Base-by-base conservation (phyloP, 441 rosid genomes). In the Geranium incanum region DNA sequence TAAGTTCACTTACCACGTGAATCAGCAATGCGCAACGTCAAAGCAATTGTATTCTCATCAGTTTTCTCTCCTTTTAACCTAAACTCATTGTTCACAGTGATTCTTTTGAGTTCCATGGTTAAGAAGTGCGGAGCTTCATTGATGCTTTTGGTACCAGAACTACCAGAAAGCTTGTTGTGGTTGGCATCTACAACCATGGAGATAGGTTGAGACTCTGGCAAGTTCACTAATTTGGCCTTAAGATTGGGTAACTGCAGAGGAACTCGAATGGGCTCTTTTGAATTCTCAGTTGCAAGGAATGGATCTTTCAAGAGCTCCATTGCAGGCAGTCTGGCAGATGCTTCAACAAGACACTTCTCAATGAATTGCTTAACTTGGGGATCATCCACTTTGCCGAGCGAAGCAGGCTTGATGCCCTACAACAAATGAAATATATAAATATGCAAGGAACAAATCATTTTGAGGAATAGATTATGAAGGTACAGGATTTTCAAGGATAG, bases 301-400 rank as follows among this genome's bases (percentile, higher is more conserved):
- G 91, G 84, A 71, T 91, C 97, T 75, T 81, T 87, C 78, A 85
- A 79, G 74, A 91, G 95, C 68, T 87, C 92, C 4, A 70, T 37
- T n/a, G 96, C 96, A 78, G 92, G 78, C 72, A 88, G 81, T 78
- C 97, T 83, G 16, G 74, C 63, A 9, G 87, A 41, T 48, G 92
- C 93, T 55, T 95, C 88, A 78, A 85, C 86, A 39, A 94, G 87
- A 80, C 98, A 93, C 79, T 85, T 89, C 83, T 93, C 96, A 57
- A 93, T 91, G 75, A 93, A 87, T 68, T 82, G 79, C 89, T 76
- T 89, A 67, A 86, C 84, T 75, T 82, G 85, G 60, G 86, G 88
- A 72, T 89, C 89, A 68, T 78, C 82, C 73, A 93, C 92, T 80
- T 84, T 88, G 76, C 81, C 55, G 21, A 93, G 92, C 68, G 97